Evolutionary conservation across 805 yeast genomes (phyloP).

Genomic region (Candida ulmi): DNA sequence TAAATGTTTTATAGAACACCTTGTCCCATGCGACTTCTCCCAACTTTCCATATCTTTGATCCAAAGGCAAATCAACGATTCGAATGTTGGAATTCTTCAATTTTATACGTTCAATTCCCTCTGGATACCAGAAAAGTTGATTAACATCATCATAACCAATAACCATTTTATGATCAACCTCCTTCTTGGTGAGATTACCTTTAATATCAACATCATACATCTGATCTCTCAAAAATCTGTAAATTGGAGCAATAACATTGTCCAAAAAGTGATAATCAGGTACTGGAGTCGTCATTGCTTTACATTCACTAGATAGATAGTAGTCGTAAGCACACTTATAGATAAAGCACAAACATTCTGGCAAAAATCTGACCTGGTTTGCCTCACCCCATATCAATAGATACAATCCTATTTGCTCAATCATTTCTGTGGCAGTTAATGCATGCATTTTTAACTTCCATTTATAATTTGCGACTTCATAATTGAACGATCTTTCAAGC

Average conservation of each 20-base stretch:
- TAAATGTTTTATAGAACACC: constrained; percentile 69
- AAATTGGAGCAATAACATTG: constrained; percentile 69
- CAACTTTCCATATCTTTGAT: constrained; percentile 49
- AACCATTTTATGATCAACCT: constrained; percentile 59
- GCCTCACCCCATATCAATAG: constrained; percentile 89
- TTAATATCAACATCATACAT: constrained; percentile 42
- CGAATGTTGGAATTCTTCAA: constrained; percentile 35
- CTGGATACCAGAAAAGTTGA: constrained; percentile 80
- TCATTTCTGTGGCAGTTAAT: constrained; percentile 42
- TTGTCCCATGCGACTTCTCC: constrained; percentile 57
- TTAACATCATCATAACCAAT: constrained; percentile 90
- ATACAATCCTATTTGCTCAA: constrained; percentile 63
- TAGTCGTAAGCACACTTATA: constrained; percentile 75
- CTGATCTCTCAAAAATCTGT: constrained; percentile 51
- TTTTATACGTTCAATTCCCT: constrained; percentile 58
- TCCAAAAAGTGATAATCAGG: constrained; percentile 45
- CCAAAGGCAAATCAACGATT: constrained; percentile 46
- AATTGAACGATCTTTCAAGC: constrained; percentile 33
- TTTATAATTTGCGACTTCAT: constrained; percentile 68
- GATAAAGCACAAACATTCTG: constrained; percentile 81
- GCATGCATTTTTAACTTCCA: constrained; percentile 49
- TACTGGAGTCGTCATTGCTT: constrained; percentile 24
- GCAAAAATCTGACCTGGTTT: constrained; percentile 77
- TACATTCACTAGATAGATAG: constrained; percentile 38
- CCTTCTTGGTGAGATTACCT: constrained; percentile 39